Base-by-base conservation (phyloP, 306 rosid genomes). In the Nissolia schottii region DNA sequence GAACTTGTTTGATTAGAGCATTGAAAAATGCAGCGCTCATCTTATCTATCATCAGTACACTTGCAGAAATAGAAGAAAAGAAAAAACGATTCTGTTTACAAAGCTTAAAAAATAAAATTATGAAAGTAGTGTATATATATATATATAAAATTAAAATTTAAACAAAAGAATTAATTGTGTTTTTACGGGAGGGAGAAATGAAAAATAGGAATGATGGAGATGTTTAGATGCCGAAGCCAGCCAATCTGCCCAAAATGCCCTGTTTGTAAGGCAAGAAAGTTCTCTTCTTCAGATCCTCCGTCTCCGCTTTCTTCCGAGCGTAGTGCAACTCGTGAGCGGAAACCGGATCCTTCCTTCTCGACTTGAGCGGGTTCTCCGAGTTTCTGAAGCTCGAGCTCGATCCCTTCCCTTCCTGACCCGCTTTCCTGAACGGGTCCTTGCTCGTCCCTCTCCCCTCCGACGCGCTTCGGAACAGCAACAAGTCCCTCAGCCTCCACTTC, bases 211-310 rank as follows among this genome's bases (percentile, higher is more conserved):
- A 13, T n/a, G 5, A n/a, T 45, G 40, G 8, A 6, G 40, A 34
- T 34, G 6, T 49, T 48, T 31, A 62, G 64, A 19, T 71, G 23
- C 94, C 89, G 57, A 85, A 84, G 56, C 94, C 88, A 70, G 96
- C 84, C 35, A 87, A 73, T 54, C 85, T 80, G 2, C 97, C 98
- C 79, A 94, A 38, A 73, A 94, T 86, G 18, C 96, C 96, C 49
- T 84, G 96, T 77, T 87, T 91, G 84, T 89, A 94, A 1, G 99
- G 99, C 87, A 94, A 82, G 78, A 79, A 94, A 8, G 96, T 94
- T 80, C 48, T 94, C 85, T 88, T 94, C 87, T 94, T 94, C 78
- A 89, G 25, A 73, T 89, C 97, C 67, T 88, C 80, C 0, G 94
- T 74, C 20, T 77, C 90, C 2, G 91, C 96, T 81, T 78, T 94